phyloP scores from a whole-genome alignment of 331 rosid species.

The Pyrus hybrid region DNA sequence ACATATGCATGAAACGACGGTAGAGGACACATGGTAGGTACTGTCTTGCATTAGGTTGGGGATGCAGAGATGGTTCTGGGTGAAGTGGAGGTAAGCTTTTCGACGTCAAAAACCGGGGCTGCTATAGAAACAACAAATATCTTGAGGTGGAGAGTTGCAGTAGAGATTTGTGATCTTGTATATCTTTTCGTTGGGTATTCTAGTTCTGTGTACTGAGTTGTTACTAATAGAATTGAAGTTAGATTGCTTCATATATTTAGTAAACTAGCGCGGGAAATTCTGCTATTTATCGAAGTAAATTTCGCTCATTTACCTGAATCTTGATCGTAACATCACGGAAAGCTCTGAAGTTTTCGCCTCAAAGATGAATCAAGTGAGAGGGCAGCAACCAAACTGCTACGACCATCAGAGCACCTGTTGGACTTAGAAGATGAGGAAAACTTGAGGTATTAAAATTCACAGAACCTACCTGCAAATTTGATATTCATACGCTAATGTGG shows the following conservation, averaged over 20 bases:
- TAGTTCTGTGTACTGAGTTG: background rate
- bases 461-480: no score
- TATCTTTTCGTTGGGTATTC: conserved; percentile 11
- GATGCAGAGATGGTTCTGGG: background rate
- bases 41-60: conserved; percentile 6
- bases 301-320: background rate
- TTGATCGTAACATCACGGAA: no score
- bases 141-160: conserved; percentile 2
- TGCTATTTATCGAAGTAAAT: background rate
- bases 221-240: background rate
- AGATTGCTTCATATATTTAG: background rate
- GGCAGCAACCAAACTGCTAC: no score
- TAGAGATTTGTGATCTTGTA: conserved; percentile 23
- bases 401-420: no score
- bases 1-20: background rate
- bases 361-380: no score
- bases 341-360: no score
- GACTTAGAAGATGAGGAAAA: no score
- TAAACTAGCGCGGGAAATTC: background rate
- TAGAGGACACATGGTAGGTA: background rate
- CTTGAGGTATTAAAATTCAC: no score
- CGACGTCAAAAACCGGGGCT: background rate
- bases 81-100: background rate
- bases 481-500: background rate
- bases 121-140: conserved; percentile 1